Evolutionary conservation across 305 asterid species (phyloP).

Genomic region (Coffea humblotiana): DNA sequence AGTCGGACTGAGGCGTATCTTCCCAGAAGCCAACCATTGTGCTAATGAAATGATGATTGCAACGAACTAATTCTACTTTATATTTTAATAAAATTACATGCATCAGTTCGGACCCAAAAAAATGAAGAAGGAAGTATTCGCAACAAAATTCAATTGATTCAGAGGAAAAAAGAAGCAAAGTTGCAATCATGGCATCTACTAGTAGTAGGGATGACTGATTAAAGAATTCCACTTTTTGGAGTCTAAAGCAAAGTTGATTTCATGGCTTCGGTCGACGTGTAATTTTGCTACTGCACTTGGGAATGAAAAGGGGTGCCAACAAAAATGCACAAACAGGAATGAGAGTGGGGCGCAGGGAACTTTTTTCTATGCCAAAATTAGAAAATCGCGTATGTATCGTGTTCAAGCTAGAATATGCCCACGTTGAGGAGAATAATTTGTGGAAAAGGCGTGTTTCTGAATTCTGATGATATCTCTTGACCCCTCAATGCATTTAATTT

Average conservation of each 20-base stretch:
- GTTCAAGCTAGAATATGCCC: background rate
- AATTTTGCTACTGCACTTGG: background rate
- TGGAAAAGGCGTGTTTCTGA: background rate
- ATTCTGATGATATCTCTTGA: background rate
- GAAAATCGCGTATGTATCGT: background rate
- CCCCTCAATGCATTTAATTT: too few relatives aligned
- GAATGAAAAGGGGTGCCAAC: background rate
- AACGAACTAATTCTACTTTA: too few relatives aligned
- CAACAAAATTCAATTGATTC: too few relatives aligned
- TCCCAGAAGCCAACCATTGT: too few relatives aligned
- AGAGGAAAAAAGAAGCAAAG: too few relatives aligned
- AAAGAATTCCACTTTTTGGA: background rate
- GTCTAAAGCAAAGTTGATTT: background rate
- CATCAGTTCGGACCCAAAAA: too few relatives aligned
- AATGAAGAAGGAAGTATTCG: too few relatives aligned
- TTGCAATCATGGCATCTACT: too few relatives aligned
- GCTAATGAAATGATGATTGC: too few relatives aligned
- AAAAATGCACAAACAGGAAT: background rate
- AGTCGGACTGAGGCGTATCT: too few relatives aligned
- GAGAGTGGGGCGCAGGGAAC: background rate
- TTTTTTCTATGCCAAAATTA: background rate
- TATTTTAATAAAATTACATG: too few relatives aligned
- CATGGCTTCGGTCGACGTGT: background rate
- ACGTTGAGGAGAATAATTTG: background rate
- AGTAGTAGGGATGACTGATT: background rate